Base-by-base conservation (phyloP, 306 rosid genomes). In the Ammopiptanthus mongolicus region DNA sequence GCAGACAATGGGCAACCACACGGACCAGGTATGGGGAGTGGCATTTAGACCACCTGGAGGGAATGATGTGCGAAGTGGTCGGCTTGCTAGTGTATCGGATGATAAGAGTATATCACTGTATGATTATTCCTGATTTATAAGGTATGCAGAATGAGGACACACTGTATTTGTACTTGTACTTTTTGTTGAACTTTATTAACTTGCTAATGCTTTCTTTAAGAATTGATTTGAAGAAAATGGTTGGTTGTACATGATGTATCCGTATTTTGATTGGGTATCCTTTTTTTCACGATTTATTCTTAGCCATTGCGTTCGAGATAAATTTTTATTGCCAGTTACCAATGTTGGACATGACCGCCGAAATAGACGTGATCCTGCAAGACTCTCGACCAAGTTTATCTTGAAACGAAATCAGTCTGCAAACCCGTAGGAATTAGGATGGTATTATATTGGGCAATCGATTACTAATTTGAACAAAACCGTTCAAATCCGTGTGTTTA, bases 11-110 rank as follows among this genome's bases (percentile, higher is more conserved):
- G 89, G 91, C 83, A 96, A 90, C 86, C 99, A 96, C 58, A 67
- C 85, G 4, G 99, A 96, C 78, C 99, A 92, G 85, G 99, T 96
- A 5, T 96, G 99, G 99, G 96, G 88, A 21, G 98, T 96, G 81
- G 85, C 99, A 19, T 96, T 96, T 80, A 89, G 97, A 78, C 97
- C 98, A 22, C 94, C 85, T 6, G 92, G 94, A 71, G 91, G 90
- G 52, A 83, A 75, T 18, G 88, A 81, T 11, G 73, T 80, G 17
- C 85, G 90, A 42, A 65, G 73, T 28, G 98, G 94, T 42, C 90
- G 98, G 55, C 98, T 92, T 58, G 98, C 92, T 18, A 96, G 98
- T 70, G 99, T 96, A 15, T 96, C 99, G 0, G 99, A 96, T 83
- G 99, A 96, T 78, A 96, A 90, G 90, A 89, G 96, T 76, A 87